A percentile compares a stretch with the other conserved stretches of the same genome.
Conservation (phyloP, 2,329 filamentous ascomycete species). For the Pyrenophora tritici-repentis region DNA sequence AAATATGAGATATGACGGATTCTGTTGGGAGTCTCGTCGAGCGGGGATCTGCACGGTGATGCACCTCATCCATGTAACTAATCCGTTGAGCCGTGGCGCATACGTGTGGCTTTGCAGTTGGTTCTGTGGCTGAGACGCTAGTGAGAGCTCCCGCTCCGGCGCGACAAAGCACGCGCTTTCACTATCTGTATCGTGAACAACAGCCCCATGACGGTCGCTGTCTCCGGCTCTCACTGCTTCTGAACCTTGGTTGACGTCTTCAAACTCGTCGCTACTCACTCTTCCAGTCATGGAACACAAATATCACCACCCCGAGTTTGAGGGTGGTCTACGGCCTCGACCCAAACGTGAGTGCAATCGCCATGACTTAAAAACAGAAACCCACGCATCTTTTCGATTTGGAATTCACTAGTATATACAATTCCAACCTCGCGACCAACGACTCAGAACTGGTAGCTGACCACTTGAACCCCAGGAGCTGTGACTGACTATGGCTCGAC, state of each 20-base stretch:
- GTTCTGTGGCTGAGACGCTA: slow-evolving; percentile 8
- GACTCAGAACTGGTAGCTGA: not conserved
- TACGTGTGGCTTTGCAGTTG: slow-evolving; percentile 13
- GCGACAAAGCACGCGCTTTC: slow-evolving; percentile 15
- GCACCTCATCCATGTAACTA: slow-evolving; percentile 13
- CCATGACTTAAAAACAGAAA: not conserved
- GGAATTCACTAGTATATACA: no score
- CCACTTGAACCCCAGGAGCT: slow-evolving; percentile 63
- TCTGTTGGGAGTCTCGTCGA: slow-evolving; percentile 26
- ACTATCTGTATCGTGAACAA: slow-evolving; percentile 3
- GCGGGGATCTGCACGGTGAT: slow-evolving; percentile 22
- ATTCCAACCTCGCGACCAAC: no score
- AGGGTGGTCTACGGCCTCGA: slow-evolving; percentile 40
- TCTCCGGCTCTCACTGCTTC: no score
- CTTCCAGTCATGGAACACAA: slow-evolving; percentile 43
- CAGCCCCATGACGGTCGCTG: not conserved
- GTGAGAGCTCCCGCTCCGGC: slow-evolving; percentile 3
- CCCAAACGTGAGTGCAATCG: slow-evolving; percentile 42
- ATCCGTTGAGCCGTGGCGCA: slow-evolving; percentile 8
- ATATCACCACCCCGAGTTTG: slow-evolving; percentile 42
- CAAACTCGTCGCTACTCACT: slow-evolving; percentile 1
- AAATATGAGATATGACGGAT: slow-evolving; percentile 20
- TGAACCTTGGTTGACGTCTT: not conserved
- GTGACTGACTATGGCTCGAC: slow-evolving; percentile 94
- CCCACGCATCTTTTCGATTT: not conserved